Conservation (phyloP, 257 asterid species). For the Euphrasia confusa region DNA sequence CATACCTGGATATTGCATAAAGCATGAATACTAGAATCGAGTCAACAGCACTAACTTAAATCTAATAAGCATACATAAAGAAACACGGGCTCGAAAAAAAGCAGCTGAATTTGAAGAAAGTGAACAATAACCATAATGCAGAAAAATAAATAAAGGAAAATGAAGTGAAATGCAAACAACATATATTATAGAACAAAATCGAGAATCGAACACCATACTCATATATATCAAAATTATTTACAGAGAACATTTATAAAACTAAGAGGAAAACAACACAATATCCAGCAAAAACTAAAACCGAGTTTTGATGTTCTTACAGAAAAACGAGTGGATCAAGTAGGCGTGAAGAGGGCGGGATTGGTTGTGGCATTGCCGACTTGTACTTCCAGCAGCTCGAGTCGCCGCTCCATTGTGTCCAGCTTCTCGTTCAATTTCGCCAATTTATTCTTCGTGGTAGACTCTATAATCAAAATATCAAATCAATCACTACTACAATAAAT, state of each 20-base stretch:
- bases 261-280: constrained; percentile 22
- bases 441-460: constrained; percentile 49
- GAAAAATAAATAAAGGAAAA: neutral
- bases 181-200: constrained; percentile 13
- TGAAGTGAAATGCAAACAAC: neutral
- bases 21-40: neutral
- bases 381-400: constrained; percentile 36
- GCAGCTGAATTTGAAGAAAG: neutral
- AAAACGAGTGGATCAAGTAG: constrained; percentile 28
- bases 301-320: constrained; percentile 18
- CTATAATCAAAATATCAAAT: constrained; percentile 27
- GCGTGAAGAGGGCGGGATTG: constrained; percentile 69
- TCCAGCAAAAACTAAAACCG: neutral
- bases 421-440: constrained; percentile 62
- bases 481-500: neutral
- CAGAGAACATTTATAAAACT: neutral
- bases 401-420: constrained; percentile 71
- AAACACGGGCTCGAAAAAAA: no score
- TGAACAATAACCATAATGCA: constrained; percentile 1
- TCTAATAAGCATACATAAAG: neutral
- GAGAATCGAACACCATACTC: neutral
- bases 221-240: neutral
- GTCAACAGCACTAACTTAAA: neutral
- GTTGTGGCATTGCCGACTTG: constrained; percentile 84
- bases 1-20: no score